A percentile compares a stretch with the other conserved stretches of the same genome.
Conservation (phyloP, 148 eudicot species). For the Vaccinium vitisidaea region DNA sequence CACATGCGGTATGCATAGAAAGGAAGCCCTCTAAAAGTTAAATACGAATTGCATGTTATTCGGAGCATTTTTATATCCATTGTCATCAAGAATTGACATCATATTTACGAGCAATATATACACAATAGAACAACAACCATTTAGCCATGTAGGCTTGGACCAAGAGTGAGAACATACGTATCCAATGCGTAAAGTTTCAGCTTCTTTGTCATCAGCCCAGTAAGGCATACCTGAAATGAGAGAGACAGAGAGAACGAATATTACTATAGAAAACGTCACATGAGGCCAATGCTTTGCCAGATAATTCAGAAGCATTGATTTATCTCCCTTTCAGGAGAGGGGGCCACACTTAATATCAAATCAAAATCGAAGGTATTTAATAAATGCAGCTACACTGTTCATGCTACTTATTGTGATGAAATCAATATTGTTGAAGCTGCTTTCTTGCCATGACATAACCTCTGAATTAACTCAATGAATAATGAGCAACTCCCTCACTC, state of each 20-base stretch:
- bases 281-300: not conserved
- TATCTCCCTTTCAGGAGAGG: not conserved
- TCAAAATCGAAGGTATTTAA: not conserved
- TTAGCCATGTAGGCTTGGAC: not conserved
- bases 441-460: not conserved
- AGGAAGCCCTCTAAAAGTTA: not conserved
- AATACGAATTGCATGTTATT: not conserved
- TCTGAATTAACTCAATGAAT: not conserved
- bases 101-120: not conserved
- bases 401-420: not conserved
- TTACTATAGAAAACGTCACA: not conserved
- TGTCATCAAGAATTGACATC: not conserved
- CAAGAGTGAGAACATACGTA: constrained; percentile 46
- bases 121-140: not conserved
- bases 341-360: not conserved
- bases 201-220: constrained; percentile 78
- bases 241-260: constrained; percentile 4
- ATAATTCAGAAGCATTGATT: not conserved
- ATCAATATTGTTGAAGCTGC: not conserved
- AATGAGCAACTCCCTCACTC: not conserved
- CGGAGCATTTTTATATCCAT: not conserved
- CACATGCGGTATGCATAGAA: not conserved
- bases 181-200: constrained; percentile 68
- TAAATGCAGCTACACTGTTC: not conserved
- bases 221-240: constrained; percentile 42